A percentile compares a stretch with the other conserved stretches of the same genome.
Evolutionary conservation across 78 protist genomes (phyloP).

Genomic region (Guillardia theta): DNA sequence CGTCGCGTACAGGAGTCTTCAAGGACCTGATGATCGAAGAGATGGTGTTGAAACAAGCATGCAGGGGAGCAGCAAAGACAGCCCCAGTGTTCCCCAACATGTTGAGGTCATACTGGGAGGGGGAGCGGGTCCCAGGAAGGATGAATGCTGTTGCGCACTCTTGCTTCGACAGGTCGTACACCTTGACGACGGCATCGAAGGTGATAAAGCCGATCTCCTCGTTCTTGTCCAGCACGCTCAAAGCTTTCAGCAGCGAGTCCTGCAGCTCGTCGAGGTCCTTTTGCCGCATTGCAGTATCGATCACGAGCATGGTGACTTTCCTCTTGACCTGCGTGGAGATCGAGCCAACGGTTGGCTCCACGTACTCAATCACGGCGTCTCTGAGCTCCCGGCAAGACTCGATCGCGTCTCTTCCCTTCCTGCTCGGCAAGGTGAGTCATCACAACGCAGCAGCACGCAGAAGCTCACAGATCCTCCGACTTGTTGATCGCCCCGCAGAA

Average conservation of each 20-base stretch:
- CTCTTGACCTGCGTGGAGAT: background rate
- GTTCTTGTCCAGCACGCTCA: background rate
- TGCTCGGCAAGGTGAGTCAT: background rate
- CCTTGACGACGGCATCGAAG: background rate
- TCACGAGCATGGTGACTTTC: background rate
- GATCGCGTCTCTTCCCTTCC: background rate
- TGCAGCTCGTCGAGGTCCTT: background rate
- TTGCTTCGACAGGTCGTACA: background rate
- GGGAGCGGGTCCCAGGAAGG: background rate
- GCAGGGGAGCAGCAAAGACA: background rate
- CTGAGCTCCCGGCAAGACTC: conserved; percentile 2
- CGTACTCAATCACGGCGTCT: background rate
- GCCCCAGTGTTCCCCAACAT: background rate
- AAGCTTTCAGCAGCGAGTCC: background rate
- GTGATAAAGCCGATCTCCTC: too few relatives aligned
- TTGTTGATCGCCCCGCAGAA: background rate
- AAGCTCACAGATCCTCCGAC: background rate
- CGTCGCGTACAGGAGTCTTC: background rate
- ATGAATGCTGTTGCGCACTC: background rate
- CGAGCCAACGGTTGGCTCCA: background rate
- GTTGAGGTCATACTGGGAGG: background rate
- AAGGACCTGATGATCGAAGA: background rate
- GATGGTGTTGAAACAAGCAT: background rate
- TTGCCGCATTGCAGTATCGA: background rate
- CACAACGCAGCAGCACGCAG: background rate